These are phyloP conservation scores for Cryptococcus wingfieldii DNA, from an alignment of 1,284 basidiomycete species.

Conservation along the genomic window DNA sequence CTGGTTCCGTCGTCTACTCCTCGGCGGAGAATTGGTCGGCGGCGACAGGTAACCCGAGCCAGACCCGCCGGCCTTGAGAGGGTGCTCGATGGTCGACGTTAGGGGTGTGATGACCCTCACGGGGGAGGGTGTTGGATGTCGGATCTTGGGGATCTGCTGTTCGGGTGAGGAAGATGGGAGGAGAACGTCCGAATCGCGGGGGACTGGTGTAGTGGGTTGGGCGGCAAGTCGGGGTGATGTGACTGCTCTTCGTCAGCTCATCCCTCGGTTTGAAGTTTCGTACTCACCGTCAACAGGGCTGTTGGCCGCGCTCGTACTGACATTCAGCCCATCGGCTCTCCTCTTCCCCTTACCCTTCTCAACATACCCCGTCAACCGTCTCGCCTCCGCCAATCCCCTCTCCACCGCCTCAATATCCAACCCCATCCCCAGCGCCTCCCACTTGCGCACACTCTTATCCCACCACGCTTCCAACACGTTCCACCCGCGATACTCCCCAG, in stretches of 20 bases:
- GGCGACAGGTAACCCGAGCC: constrained; percentile 39
- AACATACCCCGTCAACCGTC: constrained; percentile 24
- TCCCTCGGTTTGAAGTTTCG: neutral
- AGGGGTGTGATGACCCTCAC: constrained; percentile 35
- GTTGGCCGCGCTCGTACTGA: constrained; percentile 30
- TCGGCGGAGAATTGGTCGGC: constrained; percentile 29
- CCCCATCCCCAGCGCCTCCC: constrained; percentile 72
- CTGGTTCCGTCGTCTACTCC: constrained; percentile 5
- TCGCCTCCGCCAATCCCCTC: constrained; percentile 37
- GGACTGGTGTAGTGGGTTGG: constrained; percentile 31
- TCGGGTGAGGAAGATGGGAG: constrained; percentile 43
- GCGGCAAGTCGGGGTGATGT: constrained; percentile 27
- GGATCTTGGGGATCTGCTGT: constrained; percentile 25
- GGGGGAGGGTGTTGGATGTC: constrained; percentile 25
- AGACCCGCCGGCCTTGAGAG: constrained; percentile 15
- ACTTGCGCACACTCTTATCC: constrained; percentile 74
- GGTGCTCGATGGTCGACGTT: constrained; percentile 32
- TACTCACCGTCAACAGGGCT: constrained; percentile 37
- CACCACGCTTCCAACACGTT: constrained; percentile 85
- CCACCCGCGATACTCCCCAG: constrained; percentile 84
- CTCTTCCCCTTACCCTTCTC: constrained; percentile 23
- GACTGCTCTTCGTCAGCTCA: constrained; percentile 13
- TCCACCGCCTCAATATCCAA: constrained; percentile 49
- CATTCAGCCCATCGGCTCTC: constrained; percentile 20
- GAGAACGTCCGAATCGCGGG: constrained; percentile 37